Conservation (phyloP, 192 early-diverging fungal genomes). For the Coemansia sp. region DNA sequence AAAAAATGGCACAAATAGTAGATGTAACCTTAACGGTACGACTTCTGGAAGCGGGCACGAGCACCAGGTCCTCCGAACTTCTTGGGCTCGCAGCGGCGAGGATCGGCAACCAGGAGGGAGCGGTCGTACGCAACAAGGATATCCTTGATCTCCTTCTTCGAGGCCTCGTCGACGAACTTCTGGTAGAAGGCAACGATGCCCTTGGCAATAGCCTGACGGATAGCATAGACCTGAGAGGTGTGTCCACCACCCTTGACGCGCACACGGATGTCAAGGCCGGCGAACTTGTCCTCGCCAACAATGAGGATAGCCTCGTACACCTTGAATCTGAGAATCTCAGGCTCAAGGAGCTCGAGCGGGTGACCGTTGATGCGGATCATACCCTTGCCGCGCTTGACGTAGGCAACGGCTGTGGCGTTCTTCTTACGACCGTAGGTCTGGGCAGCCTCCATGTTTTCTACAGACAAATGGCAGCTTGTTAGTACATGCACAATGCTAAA, state of each 20-base stretch:
- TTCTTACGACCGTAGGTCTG: slow-evolving; percentile 69
- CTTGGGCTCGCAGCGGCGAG: slow-evolving; percentile 99
- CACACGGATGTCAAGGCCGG: slow-evolving; percentile 94
- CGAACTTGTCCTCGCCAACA: slow-evolving; percentile 94
- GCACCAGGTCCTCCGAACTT: slow-evolving; percentile 99
- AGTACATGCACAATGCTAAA: neutral
- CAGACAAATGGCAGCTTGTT: slow-evolving; percentile 9
- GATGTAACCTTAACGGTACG: slow-evolving; percentile 71
- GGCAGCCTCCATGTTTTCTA: slow-evolving; percentile 55
- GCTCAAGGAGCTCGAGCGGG: slow-evolving; percentile 93
- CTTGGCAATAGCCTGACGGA: slow-evolving; percentile 99
- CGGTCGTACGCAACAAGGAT: slow-evolving; percentile 88
- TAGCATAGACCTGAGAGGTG: slow-evolving; percentile 95
- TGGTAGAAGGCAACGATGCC: slow-evolving; percentile 98
- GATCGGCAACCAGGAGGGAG: slow-evolving; percentile 96
- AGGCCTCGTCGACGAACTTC: slow-evolving; percentile 99
- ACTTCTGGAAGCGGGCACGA: slow-evolving; percentile 92
- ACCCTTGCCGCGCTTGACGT: slow-evolving; percentile 96
- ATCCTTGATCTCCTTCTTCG: slow-evolving; percentile 99
- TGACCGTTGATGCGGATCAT: slow-evolving; percentile 97
- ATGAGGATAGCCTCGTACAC: slow-evolving; percentile 97
- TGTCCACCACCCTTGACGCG: slow-evolving; percentile 97
- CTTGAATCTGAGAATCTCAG: slow-evolving; percentile 96
- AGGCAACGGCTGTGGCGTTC: slow-evolving; percentile 99
- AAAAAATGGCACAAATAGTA: slow-evolving; percentile 27